phyloP scores from a whole-genome alignment of 768 basidiomycete genomes.

The Kwoniella pini region DNA sequence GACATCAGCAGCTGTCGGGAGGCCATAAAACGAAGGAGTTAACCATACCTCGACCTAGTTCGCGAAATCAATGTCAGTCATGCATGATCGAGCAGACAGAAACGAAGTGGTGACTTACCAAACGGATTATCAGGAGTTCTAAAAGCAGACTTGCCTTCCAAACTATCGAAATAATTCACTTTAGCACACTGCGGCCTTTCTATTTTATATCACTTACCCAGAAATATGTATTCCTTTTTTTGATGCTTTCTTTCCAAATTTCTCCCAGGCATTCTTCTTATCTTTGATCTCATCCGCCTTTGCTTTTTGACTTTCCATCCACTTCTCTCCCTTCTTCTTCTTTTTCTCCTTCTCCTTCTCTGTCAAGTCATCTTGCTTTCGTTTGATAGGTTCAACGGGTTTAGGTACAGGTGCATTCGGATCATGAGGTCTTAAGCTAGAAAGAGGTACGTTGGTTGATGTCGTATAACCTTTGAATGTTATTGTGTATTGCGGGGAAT shows the following conservation, averaged over 20 bases:
- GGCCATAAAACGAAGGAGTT: neutral
- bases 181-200: neutral
- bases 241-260: conserved; percentile 55
- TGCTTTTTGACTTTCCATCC: conserved; percentile 52
- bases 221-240: conserved; percentile 56
- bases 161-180: conserved; percentile 19
- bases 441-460: conserved; percentile 52
- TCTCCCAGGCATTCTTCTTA: conserved; percentile 55
- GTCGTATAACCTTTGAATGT: conserved; percentile 54
- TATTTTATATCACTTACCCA: conserved; percentile 35
- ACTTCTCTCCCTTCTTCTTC: conserved; percentile 56
- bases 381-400: conserved; percentile 36
- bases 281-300: conserved; percentile 53
- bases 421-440: conserved; percentile 46
- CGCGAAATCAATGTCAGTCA: conserved; percentile 1
- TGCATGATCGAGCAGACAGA: neutral
- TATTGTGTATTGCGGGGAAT: conserved; percentile 52
- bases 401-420: conserved; percentile 39
- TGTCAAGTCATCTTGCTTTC: conserved; percentile 43
- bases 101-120: conserved; percentile 30
- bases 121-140: conserved; percentile 51
- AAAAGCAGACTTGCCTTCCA: conserved; percentile 54
- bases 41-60: conserved; percentile 33
- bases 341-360: conserved; percentile 55
- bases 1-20: conserved; percentile 4